Evolutionary conservation across 2,329 filamentous ascomycete genomes (phyloP), one percentile per base, ranked within the genome.

Genomic region (Neonectria coccinea): DNA sequence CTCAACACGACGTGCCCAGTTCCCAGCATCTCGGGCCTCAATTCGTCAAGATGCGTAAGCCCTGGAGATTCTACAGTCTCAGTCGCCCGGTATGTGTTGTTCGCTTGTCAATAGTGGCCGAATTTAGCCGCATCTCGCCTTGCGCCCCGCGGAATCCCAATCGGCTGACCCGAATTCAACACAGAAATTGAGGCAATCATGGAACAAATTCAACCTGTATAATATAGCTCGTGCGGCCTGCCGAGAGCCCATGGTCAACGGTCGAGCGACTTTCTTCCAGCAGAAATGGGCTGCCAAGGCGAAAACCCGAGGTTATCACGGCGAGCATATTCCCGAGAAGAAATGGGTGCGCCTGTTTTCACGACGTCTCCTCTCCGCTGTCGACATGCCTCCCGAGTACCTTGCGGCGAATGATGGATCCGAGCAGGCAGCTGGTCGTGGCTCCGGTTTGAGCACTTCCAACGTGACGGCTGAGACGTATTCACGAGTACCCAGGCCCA

Each of bases 171-270:
- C 33, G 22, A 56, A 53, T 47, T 52, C 56, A 41, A 66, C 51
- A 58, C 77, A 98, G 94, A 97, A 93, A 92, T 79, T 97, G 79
- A 91, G 95, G 75, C 92, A 96, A 84, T 93, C 94, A 84, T 97
- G 95, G 96, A 97, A 93, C 85, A 97, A 97, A 83, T 94, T 93
- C 85, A 97, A 97, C 78, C 86, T 99, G 68, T 99, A 92, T 88
- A 97, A 97, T 82, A 82, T 99, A 70, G 82, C 84, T 55, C 77
- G 78, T 44, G 71, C 73, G 20, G 73, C 72, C 31, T 79, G 78
- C 16, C 70, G 70, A 53, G 78, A 75, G 72, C 66, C 74, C 6
- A 68, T 70, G 25, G 73, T 76, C 33, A 75, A 70, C 20, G 74
- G 77, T 16, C 72, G 71, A 55, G 80, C 82, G 67, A 97, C 94